Evolutionary conservation across 208 protist genomes (phyloP), one percentile per base, ranked within the genome.

Genomic region (Trypanosoma lewisi): DNA sequence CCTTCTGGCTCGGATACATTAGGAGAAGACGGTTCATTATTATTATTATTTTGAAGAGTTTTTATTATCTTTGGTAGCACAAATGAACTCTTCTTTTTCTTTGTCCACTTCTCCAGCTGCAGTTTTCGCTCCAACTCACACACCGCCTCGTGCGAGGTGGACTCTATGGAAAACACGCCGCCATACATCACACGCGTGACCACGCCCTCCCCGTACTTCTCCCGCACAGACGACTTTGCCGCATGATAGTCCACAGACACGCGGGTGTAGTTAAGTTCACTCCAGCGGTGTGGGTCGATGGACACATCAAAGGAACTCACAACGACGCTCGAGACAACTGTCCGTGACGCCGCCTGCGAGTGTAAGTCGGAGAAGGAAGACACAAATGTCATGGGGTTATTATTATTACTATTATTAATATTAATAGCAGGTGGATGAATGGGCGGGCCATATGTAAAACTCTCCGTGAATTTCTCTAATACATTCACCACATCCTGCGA

Each of bases 101-200:
- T 19, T 1, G 2, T 7, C 58, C 51, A 55, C 28, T 57, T 66
- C 33, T 21, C 25, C 30, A 2, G 8, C 23, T 44, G 25, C 33
- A 94, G 62, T 41, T 84, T 51, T 2, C 34, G n/a, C 63, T 87
- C 63, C 42, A 94, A 57, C 58, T 75, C 62, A 12, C 28, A 30
- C 19, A 63, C 76, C 0, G 80, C 82, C 33, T 54, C 59, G 30
- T 55, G 21, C 2, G 71, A 85, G 30, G 63, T 77, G 55, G 75
- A 87, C 60, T 94, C 84, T 12, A 94, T 63, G 11, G 87, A 33
- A 48, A 86, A 71, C 14, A 81, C 60, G 36, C 89, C 89, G 49
- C 89, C 89, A 65, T 95, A 95, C 85, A 95, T 91, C 34, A 95
- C 62, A 45, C 82, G 69, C n/a, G 89, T 95, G n/a, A 92, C 73